Conservation (phyloP, 305 asterid genomes). For the Plantago lanceolata region DNA sequence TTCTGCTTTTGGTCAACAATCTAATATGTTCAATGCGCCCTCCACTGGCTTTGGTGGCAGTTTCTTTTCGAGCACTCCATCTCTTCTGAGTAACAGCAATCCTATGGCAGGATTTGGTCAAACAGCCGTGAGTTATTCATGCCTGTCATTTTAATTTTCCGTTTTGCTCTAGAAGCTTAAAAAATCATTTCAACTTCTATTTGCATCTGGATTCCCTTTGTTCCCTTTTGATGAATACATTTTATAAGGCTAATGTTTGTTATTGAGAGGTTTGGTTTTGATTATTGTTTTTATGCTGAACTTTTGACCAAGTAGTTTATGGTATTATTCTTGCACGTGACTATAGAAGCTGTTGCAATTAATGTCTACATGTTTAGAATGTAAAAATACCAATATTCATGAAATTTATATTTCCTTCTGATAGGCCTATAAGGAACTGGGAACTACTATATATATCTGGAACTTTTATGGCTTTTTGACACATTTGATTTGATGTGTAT, state of each 20-base stretch:
- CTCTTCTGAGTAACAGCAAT: constrained; percentile 44
- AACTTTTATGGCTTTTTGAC: no score
- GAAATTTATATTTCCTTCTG: constrained; percentile 9
- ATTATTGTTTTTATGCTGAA: no score
- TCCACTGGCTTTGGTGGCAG: constrained; percentile 68
- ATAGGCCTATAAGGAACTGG: background rate
- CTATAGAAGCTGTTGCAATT: no score
- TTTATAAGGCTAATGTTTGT: no score
- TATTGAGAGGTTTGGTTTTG: no score
- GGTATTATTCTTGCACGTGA: no score
- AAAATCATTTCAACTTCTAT: background rate
- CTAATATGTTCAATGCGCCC: constrained; percentile 59
- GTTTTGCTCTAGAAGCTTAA: constrained; percentile 7
- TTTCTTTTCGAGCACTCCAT: constrained; percentile 64
- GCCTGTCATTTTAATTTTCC: constrained; percentile 19
- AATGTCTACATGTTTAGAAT: no score
- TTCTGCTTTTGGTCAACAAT: constrained; percentile 54
- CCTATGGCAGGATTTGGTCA: constrained; percentile 58
- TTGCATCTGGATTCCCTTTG: constrained; percentile 2
- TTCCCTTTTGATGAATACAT: no score
- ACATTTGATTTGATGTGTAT: no score
- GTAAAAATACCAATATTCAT: no score
- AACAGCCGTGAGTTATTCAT: constrained; percentile 59
- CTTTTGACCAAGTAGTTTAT: constrained; percentile 16
- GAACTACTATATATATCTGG: no score